phyloP scores from a whole-genome alignment of 768 basidiomycete species.

The Lanmaoa pseudosensibilis region DNA sequence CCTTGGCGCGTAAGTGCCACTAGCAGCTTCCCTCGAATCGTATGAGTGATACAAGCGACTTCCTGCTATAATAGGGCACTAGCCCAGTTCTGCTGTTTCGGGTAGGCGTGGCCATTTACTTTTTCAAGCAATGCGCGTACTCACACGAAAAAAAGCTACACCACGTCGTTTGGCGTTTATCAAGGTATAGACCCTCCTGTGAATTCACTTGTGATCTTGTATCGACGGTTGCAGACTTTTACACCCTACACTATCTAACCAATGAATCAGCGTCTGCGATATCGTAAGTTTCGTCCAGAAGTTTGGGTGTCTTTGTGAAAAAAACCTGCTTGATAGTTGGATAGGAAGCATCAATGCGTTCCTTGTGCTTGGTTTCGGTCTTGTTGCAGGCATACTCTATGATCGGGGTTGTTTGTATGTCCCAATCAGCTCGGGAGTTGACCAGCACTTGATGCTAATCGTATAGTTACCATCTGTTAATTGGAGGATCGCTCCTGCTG shows the following conservation, averaged over 20 bases:
- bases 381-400: conserved; percentile 45
- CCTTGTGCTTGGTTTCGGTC: conserved; percentile 37
- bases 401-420: conserved; percentile 54
- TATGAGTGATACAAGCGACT: not conserved
- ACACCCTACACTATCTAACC: conserved; percentile 38
- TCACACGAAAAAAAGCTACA: not conserved
- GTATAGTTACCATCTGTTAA: conserved; percentile 43
- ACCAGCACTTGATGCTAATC: not conserved
- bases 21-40: not conserved
- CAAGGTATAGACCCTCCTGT: too few relatives aligned
- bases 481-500: conserved; percentile 46
- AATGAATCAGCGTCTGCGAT: conserved; percentile 36
- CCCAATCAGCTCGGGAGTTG: not conserved
- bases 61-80: conserved; percentile 25
- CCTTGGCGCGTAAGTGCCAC: too few relatives aligned
- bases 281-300: conserved; percentile 30
- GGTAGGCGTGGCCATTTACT: conserved; percentile 14
- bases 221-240: conserved; percentile 34
- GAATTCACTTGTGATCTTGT: not conserved
- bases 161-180: too few relatives aligned
- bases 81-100: conserved; percentile 34
- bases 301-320: not conserved
- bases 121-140: not conserved
- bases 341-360: conserved; percentile 51
- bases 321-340: conserved; percentile 28